A percentile compares a stretch with the other conserved stretches of the same genome.
phyloP scores from a whole-genome alignment of 2,329 filamentous ascomycete genomes.

The Orbilia quercus region DNA sequence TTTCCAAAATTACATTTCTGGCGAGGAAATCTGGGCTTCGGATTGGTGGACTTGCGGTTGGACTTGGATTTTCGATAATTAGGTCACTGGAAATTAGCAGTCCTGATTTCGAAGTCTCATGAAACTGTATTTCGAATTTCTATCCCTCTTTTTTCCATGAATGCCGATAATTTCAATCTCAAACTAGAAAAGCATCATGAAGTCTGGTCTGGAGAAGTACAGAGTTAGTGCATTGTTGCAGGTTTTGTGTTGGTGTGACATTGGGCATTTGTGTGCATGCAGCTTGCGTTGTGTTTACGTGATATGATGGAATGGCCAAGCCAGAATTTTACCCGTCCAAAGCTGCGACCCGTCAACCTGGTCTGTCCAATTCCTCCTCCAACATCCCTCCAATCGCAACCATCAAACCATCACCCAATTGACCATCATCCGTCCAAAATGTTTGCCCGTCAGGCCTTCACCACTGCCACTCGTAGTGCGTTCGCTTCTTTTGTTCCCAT shows the following conservation, averaged over 20 bases:
- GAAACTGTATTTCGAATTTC: not conserved
- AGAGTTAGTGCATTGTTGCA: too few relatives aligned
- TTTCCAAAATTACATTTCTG: not conserved
- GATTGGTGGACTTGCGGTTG: conserved; percentile 3
- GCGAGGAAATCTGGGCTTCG: not conserved
- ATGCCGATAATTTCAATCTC: not conserved
- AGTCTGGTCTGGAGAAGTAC: too few relatives aligned
- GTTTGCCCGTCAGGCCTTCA: conserved; percentile 48
- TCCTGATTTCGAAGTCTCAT: not conserved
- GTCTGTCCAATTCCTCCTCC: conserved; percentile 7
- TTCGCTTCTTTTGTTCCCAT: conserved; percentile 39
- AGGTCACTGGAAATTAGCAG: conserved; percentile 9
- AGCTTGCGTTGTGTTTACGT: too few relatives aligned
- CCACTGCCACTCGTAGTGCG: conserved; percentile 42
- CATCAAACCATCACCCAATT: conserved; percentile 1
- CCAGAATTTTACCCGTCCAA: conserved; percentile 12
- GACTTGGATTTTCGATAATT: conserved; percentile 9
- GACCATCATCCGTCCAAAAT: conserved; percentile 32
- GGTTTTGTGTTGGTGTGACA: conserved; percentile 32
- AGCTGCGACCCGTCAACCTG: not conserved
- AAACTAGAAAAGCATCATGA: too few relatives aligned
- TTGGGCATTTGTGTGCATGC: too few relatives aligned
- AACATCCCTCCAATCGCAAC: conserved; percentile 10
- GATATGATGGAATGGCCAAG: conserved; percentile 31
- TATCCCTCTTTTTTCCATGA: not conserved